Evolutionary conservation across 495 filamentous ascomycete genomes (phyloP).

Genomic region (Ramalina intermedia): DNA sequence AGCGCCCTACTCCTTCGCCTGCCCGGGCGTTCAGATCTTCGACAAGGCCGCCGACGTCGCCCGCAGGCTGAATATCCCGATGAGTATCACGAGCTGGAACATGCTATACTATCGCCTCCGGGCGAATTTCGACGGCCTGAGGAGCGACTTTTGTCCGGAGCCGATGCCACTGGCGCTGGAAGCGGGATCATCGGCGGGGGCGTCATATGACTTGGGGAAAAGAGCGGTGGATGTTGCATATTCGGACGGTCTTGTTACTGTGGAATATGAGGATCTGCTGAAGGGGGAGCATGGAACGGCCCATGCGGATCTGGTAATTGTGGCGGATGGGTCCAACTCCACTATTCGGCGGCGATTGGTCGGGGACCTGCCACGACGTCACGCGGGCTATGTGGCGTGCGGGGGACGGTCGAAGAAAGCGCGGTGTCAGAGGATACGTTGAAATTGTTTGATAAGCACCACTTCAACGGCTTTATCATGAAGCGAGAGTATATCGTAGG

Average conservation of each 20-base stretch:
- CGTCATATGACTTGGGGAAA: too few species aligned
- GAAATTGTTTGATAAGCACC: not conserved
- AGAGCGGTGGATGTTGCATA: too few species aligned
- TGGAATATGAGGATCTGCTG: too few species aligned
- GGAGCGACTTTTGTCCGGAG: slow-evolving; percentile 14
- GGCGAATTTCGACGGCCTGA: slow-evolving; percentile 40
- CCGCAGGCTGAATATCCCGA: slow-evolving; percentile 23
- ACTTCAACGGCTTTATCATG: too few species aligned
- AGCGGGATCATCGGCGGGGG: too few species aligned
- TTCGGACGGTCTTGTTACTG: too few species aligned
- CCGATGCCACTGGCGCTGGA: too few species aligned
- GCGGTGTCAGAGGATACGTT: not conserved
- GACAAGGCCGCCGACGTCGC: slow-evolving; percentile 27
- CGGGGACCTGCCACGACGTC: slow-evolving; percentile 30
- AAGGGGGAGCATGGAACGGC: not conserved
- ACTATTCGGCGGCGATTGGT: slow-evolving; percentile 32
- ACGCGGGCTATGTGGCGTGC: slow-evolving; percentile 42
- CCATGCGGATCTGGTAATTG: slow-evolving; percentile 34
- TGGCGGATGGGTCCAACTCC: slow-evolving; percentile 42
- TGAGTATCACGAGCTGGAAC: slow-evolving; percentile 41
- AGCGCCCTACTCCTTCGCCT: slow-evolving; percentile 23
- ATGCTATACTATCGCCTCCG: slow-evolving; percentile 38
- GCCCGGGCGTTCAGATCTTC: slow-evolving; percentile 28
- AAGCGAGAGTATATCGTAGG: too few species aligned
- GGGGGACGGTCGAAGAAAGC: slow-evolving; percentile 25